Evolutionary conservation across 495 filamentous ascomycete genomes (phyloP).

Genomic region (Pseudoneurospora amorphoporcata): DNA sequence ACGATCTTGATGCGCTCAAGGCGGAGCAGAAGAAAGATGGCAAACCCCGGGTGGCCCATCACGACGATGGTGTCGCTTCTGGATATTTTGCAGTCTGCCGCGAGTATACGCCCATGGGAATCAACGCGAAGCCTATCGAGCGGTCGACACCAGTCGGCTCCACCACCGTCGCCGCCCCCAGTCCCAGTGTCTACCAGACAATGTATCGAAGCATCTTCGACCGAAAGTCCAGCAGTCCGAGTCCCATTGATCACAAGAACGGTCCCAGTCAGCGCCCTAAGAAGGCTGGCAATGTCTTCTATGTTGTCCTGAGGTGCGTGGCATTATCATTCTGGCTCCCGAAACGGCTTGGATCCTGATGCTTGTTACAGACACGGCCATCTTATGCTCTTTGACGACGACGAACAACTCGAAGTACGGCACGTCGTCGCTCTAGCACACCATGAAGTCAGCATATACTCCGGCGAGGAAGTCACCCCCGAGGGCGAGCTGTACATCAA

Average conservation of each 20-base stretch:
- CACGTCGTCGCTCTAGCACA: conserved; percentile 89
- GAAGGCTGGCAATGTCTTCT: conserved; percentile 83
- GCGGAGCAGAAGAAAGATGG: conserved; percentile 33
- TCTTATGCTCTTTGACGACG: conserved; percentile 93
- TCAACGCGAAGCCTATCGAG: conserved; percentile 88
- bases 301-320: conserved; percentile 72
- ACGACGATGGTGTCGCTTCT: conserved; percentile 76
- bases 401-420: conserved; percentile 77
- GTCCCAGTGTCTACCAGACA: conserved; percentile 89
- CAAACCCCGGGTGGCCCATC: conserved; percentile 33
- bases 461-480: conserved; percentile 67
- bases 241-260: conserved; percentile 38
- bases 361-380: conserved; percentile 65
- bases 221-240: conserved; percentile 47
- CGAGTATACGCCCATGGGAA: conserved; percentile 80
- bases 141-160: conserved; percentile 71
- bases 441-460: conserved; percentile 77
- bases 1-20: conserved; percentile 37
- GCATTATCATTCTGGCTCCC: background rate
- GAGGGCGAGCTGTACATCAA: conserved; percentile 95
- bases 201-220: conserved; percentile 98
- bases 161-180: conserved; percentile 53
- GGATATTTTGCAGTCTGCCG: conserved; percentile 93
- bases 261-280: conserved; percentile 50
- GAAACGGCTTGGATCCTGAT: conserved; percentile 2